phyloP scores from a whole-genome alignment of 2,329 filamentous ascomycete genomes.

The Penicillium corylophilum region DNA sequence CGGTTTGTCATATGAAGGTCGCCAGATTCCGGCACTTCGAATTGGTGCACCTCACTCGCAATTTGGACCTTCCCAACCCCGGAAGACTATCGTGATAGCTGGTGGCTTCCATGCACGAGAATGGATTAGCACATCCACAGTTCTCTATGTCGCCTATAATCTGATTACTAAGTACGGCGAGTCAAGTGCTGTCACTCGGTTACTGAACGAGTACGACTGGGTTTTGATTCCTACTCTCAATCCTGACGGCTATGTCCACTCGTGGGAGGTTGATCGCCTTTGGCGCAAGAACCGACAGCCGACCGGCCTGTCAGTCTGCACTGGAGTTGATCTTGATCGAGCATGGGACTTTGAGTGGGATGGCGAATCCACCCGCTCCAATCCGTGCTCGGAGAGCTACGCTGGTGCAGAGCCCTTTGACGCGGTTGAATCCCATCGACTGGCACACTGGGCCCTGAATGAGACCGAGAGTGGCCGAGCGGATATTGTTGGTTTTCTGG shows the following conservation, averaged over 20 bases:
- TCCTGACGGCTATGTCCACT: slow-evolving; percentile 91
- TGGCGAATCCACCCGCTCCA: slow-evolving; percentile 61
- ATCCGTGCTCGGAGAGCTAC: slow-evolving; percentile 90
- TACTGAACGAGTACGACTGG: slow-evolving; percentile 82
- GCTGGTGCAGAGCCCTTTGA: slow-evolving; percentile 81
- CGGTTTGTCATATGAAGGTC: slow-evolving; percentile 83
- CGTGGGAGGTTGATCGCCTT: slow-evolving; percentile 84
- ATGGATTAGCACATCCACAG: slow-evolving; percentile 92
- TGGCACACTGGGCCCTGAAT: slow-evolving; percentile 81
- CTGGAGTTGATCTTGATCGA: slow-evolving; percentile 84
- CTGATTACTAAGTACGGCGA: slow-evolving; percentile 82
- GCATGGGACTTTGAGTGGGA: slow-evolving; percentile 86
- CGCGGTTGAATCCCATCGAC: slow-evolving; percentile 70
- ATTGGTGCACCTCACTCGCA: slow-evolving; percentile 63
- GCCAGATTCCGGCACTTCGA: slow-evolving; percentile 78
- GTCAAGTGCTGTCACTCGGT: slow-evolving; percentile 65
- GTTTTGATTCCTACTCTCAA: slow-evolving; percentile 87
- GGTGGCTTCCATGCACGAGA: slow-evolving; percentile 91
- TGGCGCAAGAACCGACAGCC: slow-evolving; percentile 91
- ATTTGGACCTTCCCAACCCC: slow-evolving; percentile 45
- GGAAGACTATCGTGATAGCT: slow-evolving; percentile 76
- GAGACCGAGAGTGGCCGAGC: slow-evolving; percentile 69
- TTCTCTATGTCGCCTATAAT: slow-evolving; percentile 86
- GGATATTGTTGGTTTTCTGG: slow-evolving; percentile 79
- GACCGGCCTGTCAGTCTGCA: slow-evolving; percentile 78